These are phyloP conservation scores for Helicostylum pulchrum DNA, from an alignment of 192 early-diverging fungal genomes.

Conservation along the genomic window DNA sequence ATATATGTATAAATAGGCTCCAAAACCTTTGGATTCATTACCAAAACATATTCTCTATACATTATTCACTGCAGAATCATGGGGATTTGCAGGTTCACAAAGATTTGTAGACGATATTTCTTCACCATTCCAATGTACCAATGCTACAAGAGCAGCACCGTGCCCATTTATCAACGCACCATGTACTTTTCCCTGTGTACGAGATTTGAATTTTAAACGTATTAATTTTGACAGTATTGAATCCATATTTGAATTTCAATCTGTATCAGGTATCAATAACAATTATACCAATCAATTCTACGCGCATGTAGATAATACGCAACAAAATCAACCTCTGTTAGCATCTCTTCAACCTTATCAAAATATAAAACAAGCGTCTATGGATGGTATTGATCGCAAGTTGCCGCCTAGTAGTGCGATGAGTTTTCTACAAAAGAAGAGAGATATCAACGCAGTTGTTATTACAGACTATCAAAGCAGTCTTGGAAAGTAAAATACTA, in stretches of 20 bases:
- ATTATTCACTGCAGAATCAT: conserved; percentile 68
- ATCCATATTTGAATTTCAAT: conserved; percentile 66
- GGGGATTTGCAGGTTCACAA: conserved; percentile 77
- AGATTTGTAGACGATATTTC: conserved; percentile 75
- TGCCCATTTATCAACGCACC: conserved; percentile 39
- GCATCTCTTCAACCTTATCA: conserved; percentile 2
- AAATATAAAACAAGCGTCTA: conserved; percentile 42
- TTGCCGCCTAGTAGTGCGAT: conserved; percentile 73
- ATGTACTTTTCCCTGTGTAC: conserved; percentile 64
- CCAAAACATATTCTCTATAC: conserved; percentile 75
- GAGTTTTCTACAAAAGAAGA: conserved; percentile 62
- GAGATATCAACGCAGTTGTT: conserved; percentile 61
- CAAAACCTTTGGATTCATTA: conserved; percentile 38
- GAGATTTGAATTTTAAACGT: conserved; percentile 57
- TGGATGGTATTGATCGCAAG: conserved; percentile 39
- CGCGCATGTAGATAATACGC: conserved; percentile 43
- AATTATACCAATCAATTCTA: conserved; percentile 28
- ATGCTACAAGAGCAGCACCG: conserved; percentile 20
- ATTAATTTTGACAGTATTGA: conserved; percentile 68
- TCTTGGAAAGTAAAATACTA: conserved; percentile 43
- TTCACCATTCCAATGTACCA: conserved; percentile 52
- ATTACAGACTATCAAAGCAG: conserved; percentile 57
- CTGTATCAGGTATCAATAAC: conserved; percentile 43
- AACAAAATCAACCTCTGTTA: conserved; percentile 10
- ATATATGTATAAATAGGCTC: conserved; percentile 34